Percentiles rank a stretch among this genome's conserved stretches.
Evolutionary conservation across 2,329 filamentous ascomycete species (phyloP).

Genomic region (Pseudocercospora fuligena): DNA sequence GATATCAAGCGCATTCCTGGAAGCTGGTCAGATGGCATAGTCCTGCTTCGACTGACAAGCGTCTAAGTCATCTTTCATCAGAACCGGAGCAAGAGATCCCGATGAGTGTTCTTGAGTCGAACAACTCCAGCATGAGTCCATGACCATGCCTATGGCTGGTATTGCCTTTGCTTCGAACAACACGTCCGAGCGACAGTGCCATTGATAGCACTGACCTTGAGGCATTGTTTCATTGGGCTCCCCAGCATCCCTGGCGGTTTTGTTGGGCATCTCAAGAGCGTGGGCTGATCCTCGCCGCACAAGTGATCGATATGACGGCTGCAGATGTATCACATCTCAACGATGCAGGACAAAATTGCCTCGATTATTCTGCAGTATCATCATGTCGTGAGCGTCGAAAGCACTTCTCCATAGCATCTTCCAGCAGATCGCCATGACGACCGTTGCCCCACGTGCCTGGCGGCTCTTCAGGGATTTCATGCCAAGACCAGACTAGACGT

Average conservation of each 20-base stretch:
- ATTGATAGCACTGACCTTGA: neutral
- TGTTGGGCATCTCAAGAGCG: conserved; percentile 4
- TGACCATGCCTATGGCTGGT: too few species aligned
- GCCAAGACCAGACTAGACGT: neutral
- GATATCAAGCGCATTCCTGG: too few species aligned
- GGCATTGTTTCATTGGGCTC: neutral
- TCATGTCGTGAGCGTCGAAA: neutral
- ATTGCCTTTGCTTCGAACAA: too few species aligned
- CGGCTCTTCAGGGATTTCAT: neutral
- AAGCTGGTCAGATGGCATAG: too few species aligned
- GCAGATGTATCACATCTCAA: too few species aligned
- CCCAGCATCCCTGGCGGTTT: neutral
- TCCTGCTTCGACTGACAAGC: too few species aligned
- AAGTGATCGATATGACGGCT: too few species aligned
- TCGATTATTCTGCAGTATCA: neutral
- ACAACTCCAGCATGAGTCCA: too few species aligned
- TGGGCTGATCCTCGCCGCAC: neutral
- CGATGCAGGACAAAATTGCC: neutral
- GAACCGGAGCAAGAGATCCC: too few species aligned
- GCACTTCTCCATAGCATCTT: neutral
- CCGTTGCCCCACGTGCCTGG: neutral
- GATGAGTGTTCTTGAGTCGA: too few species aligned
- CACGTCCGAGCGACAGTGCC: neutral
- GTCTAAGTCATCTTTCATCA: too few species aligned
- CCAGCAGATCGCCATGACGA: conserved; percentile 6